phyloP scores from a whole-genome alignment of 768 basidiomycete species.

The Leccinum broughii region DNA sequence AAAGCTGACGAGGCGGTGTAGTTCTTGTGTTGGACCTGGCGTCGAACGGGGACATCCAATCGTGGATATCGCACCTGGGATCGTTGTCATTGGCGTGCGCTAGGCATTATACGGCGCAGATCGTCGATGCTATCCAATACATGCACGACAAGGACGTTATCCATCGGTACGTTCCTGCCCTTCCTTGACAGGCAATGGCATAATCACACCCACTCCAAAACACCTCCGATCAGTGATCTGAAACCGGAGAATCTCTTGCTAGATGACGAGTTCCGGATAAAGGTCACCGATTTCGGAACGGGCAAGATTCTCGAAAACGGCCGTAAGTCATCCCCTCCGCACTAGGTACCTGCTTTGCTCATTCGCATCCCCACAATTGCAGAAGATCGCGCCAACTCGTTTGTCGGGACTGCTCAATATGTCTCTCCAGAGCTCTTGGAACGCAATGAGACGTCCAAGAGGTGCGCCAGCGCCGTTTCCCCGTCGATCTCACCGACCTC shows the following conservation, averaged over 20 bases:
- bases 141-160: constrained; percentile 91
- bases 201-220: constrained; percentile 8
- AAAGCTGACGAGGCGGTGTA: constrained; percentile 31
- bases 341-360: not conserved
- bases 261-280: constrained; percentile 83
- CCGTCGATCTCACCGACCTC: not conserved
- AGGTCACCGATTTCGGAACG: constrained; percentile 95
- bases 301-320: constrained; percentile 69
- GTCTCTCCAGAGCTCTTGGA: constrained; percentile 85
- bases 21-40: constrained; percentile 82
- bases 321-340: constrained; percentile 38
- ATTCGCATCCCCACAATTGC: constrained; percentile 20
- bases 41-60: constrained; percentile 75
- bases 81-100: constrained; percentile 79
- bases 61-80: constrained; percentile 70
- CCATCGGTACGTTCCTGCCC: constrained; percentile 57
- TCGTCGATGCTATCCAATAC: constrained; percentile 84
- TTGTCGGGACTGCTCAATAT: constrained; percentile 91
- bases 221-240: constrained; percentile 51
- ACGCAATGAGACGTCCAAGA: constrained; percentile 68
- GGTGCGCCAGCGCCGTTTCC: constrained; percentile 43
- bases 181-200: constrained; percentile 9
- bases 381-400: constrained; percentile 64
- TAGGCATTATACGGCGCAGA: constrained; percentile 85
- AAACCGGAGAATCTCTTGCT: constrained; percentile 90